Evolutionary conservation across 2,329 filamentous ascomycete genomes (phyloP).

Genomic region (Neoarthrinium moseri): DNA sequence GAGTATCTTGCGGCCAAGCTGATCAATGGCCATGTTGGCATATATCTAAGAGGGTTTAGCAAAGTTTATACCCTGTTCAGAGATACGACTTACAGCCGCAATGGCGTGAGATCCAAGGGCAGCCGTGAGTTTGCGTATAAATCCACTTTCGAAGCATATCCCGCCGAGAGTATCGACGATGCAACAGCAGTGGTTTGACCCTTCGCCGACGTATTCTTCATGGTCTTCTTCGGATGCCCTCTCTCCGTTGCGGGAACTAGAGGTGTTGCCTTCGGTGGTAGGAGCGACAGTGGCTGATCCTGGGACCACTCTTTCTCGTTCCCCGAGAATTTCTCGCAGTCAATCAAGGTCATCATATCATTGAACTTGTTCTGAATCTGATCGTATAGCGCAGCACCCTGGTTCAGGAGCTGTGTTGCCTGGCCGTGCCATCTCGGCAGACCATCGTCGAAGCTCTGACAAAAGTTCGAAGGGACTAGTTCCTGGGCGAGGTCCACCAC

Average conservation of each 20-base stretch:
- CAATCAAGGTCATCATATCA: slow-evolving; percentile 69
- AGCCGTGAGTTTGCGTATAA: slow-evolving; percentile 76
- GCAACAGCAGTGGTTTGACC: slow-evolving; percentile 33
- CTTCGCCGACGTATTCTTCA: slow-evolving; percentile 32
- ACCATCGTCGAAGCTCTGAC: slow-evolving; percentile 41
- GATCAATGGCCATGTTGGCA: slow-evolving; percentile 73
- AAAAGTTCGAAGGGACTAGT: slow-evolving; percentile 32
- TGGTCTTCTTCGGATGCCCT: slow-evolving; percentile 23
- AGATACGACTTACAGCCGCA: slow-evolving; percentile 58
- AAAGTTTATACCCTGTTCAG: not conserved
- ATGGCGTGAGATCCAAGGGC: slow-evolving; percentile 63
- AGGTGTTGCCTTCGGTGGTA: slow-evolving; percentile 12
- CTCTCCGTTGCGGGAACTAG: slow-evolving; percentile 14
- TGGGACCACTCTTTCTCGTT: slow-evolving; percentile 54
- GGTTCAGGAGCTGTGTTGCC: slow-evolving; percentile 42
- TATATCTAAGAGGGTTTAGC: slow-evolving; percentile 48
- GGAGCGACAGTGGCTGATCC: slow-evolving; percentile 27
- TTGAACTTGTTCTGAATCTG: slow-evolving; percentile 63
- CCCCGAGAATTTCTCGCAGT: slow-evolving; percentile 55
- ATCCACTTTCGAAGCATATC: slow-evolving; percentile 74
- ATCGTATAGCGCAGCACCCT: slow-evolving; percentile 52
- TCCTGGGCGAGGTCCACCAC: slow-evolving; percentile 42
- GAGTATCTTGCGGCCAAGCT: slow-evolving; percentile 79
- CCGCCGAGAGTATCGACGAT: slow-evolving; percentile 41
- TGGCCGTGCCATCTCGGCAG: slow-evolving; percentile 41